Conservation (phyloP, 2,329 filamentous ascomycete genomes). For the Beauveria asiatica region DNA sequence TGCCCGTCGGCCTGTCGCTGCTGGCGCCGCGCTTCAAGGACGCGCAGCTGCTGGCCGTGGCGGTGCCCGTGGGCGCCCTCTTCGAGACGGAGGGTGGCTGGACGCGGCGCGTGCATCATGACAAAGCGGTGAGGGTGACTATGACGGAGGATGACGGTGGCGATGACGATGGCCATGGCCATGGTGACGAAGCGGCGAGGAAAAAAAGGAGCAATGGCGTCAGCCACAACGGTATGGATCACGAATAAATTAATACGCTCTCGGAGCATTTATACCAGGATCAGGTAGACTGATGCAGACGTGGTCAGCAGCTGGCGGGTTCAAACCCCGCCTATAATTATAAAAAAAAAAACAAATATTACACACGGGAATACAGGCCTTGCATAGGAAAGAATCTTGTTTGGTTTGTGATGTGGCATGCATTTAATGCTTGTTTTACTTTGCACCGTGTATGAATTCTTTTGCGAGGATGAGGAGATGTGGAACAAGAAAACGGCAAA, state of each 20-base stretch:
- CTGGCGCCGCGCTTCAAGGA: conserved; percentile 41
- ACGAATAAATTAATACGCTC: neutral
- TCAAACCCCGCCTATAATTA: neutral
- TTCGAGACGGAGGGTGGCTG: conserved; percentile 28
- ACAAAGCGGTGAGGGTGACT: neutral
- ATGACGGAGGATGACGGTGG: neutral
- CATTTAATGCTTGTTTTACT: neutral
- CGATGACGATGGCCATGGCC: neutral
- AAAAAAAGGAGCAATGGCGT: neutral
- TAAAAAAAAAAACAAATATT: neutral
- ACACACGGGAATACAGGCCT: neutral
- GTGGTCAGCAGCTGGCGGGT: neutral
- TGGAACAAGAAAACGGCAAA: neutral
- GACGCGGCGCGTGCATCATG: conserved; percentile 12
- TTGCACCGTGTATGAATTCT: neutral
- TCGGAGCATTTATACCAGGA: neutral
- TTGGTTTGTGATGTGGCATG: neutral
- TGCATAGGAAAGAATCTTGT: neutral
- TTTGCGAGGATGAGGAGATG: neutral
- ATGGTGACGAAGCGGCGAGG: neutral
- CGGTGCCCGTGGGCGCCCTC: conserved; percentile 28
- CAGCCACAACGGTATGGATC: neutral
- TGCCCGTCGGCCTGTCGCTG: conserved; percentile 53
- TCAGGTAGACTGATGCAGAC: neutral
- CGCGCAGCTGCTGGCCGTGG: conserved; percentile 33